These are phyloP conservation scores for Carex myosuroides DNA, from an alignment of 176 grass and related monocot species.

Conservation along the genomic window DNA sequence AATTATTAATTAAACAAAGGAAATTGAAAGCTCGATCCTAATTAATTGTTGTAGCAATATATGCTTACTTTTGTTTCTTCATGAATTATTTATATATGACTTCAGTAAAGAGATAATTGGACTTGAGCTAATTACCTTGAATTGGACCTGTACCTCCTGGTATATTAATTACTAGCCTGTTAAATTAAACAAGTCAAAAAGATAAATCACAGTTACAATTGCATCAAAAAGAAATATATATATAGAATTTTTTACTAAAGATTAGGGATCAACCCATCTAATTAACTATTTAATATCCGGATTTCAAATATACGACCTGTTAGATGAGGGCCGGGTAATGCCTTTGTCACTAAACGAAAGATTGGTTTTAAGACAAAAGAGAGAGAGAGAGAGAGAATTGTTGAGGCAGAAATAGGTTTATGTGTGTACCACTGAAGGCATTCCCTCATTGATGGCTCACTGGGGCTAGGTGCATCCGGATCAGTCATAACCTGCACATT, in stretches of 20 bases:
- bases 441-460: conserved; percentile 69
- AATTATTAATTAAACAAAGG: too few species aligned
- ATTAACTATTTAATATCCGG: too few species aligned
- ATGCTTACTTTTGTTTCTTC: background rate
- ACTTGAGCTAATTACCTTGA: conserved; percentile 31
- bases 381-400: background rate
- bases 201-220: conserved; percentile 3
- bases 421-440: conserved; percentile 53
- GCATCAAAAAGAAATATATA: background rate
- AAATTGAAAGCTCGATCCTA: too few species aligned
- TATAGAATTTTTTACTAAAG: too few species aligned
- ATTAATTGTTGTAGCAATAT: background rate
- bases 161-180: conserved; percentile 66
- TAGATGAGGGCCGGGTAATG: too few species aligned
- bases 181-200: background rate
- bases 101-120: background rate
- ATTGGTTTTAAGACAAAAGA: too few species aligned
- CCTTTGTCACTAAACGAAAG: too few species aligned
- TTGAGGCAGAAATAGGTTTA: background rate
- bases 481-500: conserved; percentile 69
- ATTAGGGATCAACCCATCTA: too few species aligned
- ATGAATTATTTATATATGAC: background rate
- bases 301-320: too few species aligned
- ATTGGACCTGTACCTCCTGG: conserved; percentile 56
- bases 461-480: conserved; percentile 80